Evolutionary conservation across 805 yeast species (phyloP), one percentile per base, ranked within the genome.

Genomic region (Starmerella vitae): DNA sequence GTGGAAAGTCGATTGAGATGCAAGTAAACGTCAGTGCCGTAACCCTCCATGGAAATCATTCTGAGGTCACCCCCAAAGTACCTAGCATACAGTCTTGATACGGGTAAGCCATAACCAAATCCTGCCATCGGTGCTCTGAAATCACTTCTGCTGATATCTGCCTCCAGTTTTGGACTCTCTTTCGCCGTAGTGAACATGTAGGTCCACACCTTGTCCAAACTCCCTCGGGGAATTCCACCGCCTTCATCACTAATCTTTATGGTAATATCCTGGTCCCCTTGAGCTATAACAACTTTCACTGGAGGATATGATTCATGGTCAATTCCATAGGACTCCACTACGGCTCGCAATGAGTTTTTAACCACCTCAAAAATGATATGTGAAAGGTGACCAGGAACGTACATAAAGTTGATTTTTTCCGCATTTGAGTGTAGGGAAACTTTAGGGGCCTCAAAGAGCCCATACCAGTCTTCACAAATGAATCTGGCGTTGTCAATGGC

Each of bases 111-210:
- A 53, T 84, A 86, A 21, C 95, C 95, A 49, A 80, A 78, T 0
- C 95, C 95, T 37, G 94, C 94, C 81, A 84, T 78, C 42, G 94
- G 95, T 1, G 93, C 93, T 55, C 72, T 72, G 61, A 80, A 78
- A 42, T 77, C 79, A 18, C 74, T 65, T 50, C 72, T 74, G 46
- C 68, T 66, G 29, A 63, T 57, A 30, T 74, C 78, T 2, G 71
- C 69, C 43, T 76, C 82, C 35, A 77, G 60, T 18, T 65, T 68
- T 0, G 88, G 88, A 5, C 79, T 70, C 37, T 74, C 69, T 49
- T 75, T 74, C 34, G 85, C 93, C 0, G 94, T 81, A 3, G 95
- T 85, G 61, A 84, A 84, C 58, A 85, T 68, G 57, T 84, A 84
- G 0, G 94, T 81, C 94, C 94, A 85, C 32, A 84, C 80, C 46